phyloP scores from a whole-genome alignment of 495 filamentous ascomycete species.

The Tuber calosporum region DNA sequence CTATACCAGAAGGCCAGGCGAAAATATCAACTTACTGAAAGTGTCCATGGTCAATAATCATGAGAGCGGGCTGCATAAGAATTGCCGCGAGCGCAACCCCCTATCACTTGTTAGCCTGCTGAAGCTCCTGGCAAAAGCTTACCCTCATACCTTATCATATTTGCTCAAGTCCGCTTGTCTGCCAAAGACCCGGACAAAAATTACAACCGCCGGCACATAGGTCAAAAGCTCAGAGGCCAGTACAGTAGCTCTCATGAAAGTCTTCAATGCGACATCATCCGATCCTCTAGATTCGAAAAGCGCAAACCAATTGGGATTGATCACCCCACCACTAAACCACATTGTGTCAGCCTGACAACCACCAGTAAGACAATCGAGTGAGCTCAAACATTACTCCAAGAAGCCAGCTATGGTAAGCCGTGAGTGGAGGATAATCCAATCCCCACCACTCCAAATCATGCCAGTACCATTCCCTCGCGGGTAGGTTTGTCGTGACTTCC shows the following conservation, averaged over 20 bases:
- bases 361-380: background rate
- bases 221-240: slow-evolving; percentile 80
- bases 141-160: slow-evolving; percentile 32
- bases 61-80: slow-evolving; percentile 83
- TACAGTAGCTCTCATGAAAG: slow-evolving; percentile 91
- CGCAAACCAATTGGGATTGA: slow-evolving; percentile 84
- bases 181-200: slow-evolving; percentile 72
- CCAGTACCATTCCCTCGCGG: slow-evolving; percentile 92
- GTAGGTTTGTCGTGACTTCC: slow-evolving; percentile 85
- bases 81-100: slow-evolving; percentile 82
- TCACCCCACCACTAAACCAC: slow-evolving; percentile 52
- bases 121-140: background rate
- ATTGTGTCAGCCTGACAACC: slow-evolving; percentile 18
- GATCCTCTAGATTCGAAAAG: slow-evolving; percentile 73
- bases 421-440: slow-evolving; percentile 92
- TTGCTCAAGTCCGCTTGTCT: slow-evolving; percentile 59
- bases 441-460: slow-evolving; percentile 97
- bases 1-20: background rate
- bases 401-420: slow-evolving; percentile 94
- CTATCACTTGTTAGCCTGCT: slow-evolving; percentile 59
- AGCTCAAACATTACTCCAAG: slow-evolving; percentile 66
- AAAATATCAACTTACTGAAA: slow-evolving; percentile 55
- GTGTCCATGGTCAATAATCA: slow-evolving; percentile 94
- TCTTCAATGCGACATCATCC: slow-evolving; percentile 71
- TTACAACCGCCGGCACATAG: slow-evolving; percentile 76